phyloP scores from a whole-genome alignment of 1,139 yeast species.

The Lodderomyces parapsilosis region DNA sequence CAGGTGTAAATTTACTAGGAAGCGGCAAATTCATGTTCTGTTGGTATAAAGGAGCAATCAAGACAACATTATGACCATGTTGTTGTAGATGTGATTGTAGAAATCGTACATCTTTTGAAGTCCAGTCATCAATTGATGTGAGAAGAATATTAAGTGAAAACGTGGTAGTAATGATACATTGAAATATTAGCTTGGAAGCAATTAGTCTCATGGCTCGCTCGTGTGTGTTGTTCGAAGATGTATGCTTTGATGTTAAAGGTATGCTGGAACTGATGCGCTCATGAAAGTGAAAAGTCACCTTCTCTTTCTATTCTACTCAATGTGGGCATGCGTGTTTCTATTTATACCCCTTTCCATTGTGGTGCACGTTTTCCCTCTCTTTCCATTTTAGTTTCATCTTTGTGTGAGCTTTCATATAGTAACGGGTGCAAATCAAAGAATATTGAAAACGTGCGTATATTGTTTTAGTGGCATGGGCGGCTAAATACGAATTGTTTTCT shows the following conservation, averaged over 20 bases:
- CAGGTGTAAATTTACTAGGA: neutral
- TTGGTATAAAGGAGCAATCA: conserved; percentile 35
- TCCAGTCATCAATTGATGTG: conserved; percentile 43
- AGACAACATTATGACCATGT: conserved; percentile 28
- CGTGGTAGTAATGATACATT: conserved; percentile 3
- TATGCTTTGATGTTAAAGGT: neutral
- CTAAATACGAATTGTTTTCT: no score
- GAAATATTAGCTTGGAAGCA: neutral
- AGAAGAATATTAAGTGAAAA: conserved; percentile 28
- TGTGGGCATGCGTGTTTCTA: no score
- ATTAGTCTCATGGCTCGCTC: neutral
- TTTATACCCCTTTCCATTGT: no score
- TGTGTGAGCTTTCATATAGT: no score
- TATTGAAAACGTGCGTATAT: no score
- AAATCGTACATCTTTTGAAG: conserved; percentile 31
- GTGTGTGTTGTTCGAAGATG: neutral
- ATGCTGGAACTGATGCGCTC: no score
- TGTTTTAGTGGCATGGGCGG: neutral
- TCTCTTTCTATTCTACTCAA: no score
- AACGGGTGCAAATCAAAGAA: no score
- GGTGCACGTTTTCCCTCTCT: no score
- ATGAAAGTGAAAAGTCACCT: no score
- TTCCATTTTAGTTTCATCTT: no score
- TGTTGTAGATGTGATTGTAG: conserved; percentile 26
- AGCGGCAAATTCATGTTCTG: conserved; percentile 1